These are phyloP conservation scores for Fusarium robinianum DNA, from an alignment of 2,329 filamentous ascomycete species.

Conservation along the genomic window DNA sequence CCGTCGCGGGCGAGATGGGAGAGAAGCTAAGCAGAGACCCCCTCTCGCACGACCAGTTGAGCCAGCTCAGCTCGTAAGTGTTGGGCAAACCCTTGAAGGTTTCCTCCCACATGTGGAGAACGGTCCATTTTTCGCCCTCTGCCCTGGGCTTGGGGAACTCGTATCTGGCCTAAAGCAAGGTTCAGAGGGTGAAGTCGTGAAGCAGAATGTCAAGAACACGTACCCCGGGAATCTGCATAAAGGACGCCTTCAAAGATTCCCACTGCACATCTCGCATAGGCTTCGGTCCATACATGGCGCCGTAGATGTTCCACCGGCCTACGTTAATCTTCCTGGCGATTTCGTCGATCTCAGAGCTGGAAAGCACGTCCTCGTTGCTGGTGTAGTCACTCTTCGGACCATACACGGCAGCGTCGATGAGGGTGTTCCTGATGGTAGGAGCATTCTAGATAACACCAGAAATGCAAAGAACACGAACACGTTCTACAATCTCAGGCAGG, in stretches of 20 bases:
- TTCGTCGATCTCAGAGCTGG: constrained; percentile 1
- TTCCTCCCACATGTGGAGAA: constrained; percentile 3
- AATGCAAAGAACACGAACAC: constrained; percentile 6
- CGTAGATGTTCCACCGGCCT: constrained; percentile 6
- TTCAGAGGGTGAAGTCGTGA: not conserved
- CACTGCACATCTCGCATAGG: constrained; percentile 5
- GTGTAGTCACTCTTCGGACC: constrained; percentile 6
- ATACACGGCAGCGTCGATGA: constrained; percentile 13
- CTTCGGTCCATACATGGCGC: constrained; percentile 7
- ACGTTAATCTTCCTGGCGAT: constrained; percentile 14
- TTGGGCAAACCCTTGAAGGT: constrained; percentile 4
- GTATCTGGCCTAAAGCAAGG: not conserved
- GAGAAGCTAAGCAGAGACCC: constrained; percentile 5
- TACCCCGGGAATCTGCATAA: constrained; percentile 4
- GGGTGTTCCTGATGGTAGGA: constrained; percentile 8
- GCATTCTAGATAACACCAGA: constrained; percentile 9
- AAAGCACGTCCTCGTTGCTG: not conserved
- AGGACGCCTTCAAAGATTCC: not conserved
- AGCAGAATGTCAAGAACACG: not conserved
- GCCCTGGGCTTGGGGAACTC: not conserved
- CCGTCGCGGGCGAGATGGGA: constrained; percentile 4
- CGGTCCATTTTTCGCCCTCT: not conserved
- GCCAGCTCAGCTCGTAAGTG: constrained; percentile 3
- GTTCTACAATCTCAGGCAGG: constrained; percentile 7
- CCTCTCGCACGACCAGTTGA: constrained; percentile 1